Conservation (phyloP, 768 basidiomycete genomes). For the Lentinula guzmanii region DNA sequence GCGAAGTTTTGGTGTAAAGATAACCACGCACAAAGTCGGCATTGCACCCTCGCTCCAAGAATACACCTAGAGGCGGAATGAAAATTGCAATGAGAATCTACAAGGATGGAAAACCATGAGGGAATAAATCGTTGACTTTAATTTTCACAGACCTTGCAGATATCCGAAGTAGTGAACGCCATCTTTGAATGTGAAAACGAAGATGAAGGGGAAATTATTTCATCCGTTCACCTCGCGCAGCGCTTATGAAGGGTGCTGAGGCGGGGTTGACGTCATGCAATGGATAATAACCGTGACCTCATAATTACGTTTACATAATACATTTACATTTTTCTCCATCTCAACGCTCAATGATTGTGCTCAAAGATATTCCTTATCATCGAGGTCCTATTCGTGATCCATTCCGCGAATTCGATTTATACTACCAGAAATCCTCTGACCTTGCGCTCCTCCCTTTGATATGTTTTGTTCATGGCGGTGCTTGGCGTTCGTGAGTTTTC, state of each 20-base stretch:
- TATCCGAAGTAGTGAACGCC: constrained; percentile 64
- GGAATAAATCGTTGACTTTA: neutral
- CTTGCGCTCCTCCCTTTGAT: constrained; percentile 34
- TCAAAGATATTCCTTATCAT: constrained; percentile 35
- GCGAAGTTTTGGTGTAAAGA: constrained; percentile 3
- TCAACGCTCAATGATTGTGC: constrained; percentile 16
- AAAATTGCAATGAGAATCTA: constrained; percentile 62
- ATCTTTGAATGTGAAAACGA: neutral
- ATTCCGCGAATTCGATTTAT: constrained; percentile 51
- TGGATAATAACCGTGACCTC: neutral
- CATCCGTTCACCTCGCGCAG: neutral
- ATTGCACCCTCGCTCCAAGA: constrained; percentile 80
- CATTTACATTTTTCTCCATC: neutral
- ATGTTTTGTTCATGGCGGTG: constrained; percentile 79
- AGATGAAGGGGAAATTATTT: neutral
- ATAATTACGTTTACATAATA: neutral
- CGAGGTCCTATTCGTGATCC: constrained; percentile 16
- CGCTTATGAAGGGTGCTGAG: neutral
- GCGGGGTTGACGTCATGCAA: neutral
- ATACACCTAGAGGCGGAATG: constrained; percentile 81
- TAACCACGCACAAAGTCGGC: constrained; percentile 59
- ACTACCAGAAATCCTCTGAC: constrained; percentile 24
- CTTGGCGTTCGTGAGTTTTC: constrained; percentile 66
- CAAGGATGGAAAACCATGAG: neutral
- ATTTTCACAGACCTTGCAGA: constrained; percentile 59